Evolutionary conservation across 352 stramenopile genomes (phyloP), one percentile per base, ranked within the genome.

Genomic region (Bremia lactucae): DNA sequence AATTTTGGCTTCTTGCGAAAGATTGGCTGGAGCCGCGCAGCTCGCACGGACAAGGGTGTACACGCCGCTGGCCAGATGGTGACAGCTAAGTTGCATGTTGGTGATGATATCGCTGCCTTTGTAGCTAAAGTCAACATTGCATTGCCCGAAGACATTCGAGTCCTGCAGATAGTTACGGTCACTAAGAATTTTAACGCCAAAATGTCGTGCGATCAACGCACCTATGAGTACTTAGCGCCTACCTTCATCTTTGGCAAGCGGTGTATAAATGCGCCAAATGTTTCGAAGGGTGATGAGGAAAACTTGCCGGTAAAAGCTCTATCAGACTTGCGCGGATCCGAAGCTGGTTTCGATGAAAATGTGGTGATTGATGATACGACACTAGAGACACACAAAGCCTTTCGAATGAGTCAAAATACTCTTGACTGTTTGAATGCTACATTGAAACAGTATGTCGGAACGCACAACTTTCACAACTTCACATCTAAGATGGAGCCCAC

Each of bases 381-480:
- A 31, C 64, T 88, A 13, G 62, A 77, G 31, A 57, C 63, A 24
- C 77, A 94, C 54, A 76, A 78, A 35, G 53, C 64, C 9, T 95
- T 89, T 49, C 78, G 78, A 24, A 55, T 93, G 38, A 65, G 59
- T 39, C 61, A 75, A 20, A 65, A 72, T 4, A 83, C 62, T 16
- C 55, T 69, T 37, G 55, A 56, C 11, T 24, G 45, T 16, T 51
- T 96, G 6, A 72, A 83, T 25, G 45, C 46, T 7, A 72, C 67
- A 23, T 55, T 95, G 20, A 59, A 62, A 13, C 37, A 72, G 31
- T 97, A 78, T 45, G 62, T 84, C 35, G 88, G 88, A 16, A 96
- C 85, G 16, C 84, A 95, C 61, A 95, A 95, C 52, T 97, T 95
- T 52, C 95, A 98, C 73, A 98, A 98, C 58, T 98, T 97, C 54